Conservation (phyloP, 768 basidiomycete species). For the Clathrus columnatus region DNA sequence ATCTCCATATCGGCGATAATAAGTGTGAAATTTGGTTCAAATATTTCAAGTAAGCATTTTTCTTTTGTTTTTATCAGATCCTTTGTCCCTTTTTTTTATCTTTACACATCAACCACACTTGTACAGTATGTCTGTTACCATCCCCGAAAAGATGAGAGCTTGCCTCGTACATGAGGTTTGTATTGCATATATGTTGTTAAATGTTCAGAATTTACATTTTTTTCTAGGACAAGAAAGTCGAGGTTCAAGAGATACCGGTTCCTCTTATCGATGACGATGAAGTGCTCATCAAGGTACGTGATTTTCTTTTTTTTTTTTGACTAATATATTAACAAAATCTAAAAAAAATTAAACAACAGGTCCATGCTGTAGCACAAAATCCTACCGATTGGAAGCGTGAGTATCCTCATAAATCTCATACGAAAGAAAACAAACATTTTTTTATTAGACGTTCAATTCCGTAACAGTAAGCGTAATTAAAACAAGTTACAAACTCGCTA, state of each 20-base stretch:
- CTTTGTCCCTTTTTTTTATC: not conserved
- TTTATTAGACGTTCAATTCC: not conserved
- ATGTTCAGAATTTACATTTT: not conserved
- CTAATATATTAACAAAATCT: not conserved
- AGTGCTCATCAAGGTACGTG: constrained; percentile 1
- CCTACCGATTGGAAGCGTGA: constrained; percentile 8
- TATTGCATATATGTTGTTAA: not conserved
- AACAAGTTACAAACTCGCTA: no score
- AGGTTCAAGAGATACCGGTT: not conserved
- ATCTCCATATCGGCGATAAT: not conserved
- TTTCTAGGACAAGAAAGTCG: not conserved
- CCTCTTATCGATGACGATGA: not conserved
- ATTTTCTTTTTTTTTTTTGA: not conserved
- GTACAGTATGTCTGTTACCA: not conserved
- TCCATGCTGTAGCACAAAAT: not conserved
- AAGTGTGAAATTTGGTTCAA: not conserved
- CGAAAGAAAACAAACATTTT: not conserved
- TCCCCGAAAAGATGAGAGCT: not conserved
- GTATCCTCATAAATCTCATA: not conserved
- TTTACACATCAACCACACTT: not conserved
- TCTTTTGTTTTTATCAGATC: not conserved
- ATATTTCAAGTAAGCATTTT: not conserved
- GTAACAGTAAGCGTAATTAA: not conserved
- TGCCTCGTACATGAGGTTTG: not conserved
- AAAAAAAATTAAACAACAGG: not conserved